Evolutionary conservation across 2,329 filamentous ascomycete genomes (phyloP).

Genomic region (Coniosporium tulheliwenetii): DNA sequence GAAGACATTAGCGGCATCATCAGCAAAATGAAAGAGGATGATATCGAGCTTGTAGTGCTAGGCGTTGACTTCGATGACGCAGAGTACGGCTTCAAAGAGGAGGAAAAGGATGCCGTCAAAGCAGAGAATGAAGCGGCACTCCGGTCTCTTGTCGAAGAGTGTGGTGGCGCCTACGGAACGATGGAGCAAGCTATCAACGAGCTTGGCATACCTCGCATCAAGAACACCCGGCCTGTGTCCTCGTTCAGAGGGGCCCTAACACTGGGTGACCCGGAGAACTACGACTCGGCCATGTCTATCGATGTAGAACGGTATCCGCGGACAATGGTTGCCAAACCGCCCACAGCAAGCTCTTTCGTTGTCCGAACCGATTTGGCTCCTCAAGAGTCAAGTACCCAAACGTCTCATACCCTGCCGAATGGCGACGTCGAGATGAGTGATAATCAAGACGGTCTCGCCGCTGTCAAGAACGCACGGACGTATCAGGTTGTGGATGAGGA

Average conservation of each 20-base stretch:
- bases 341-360: conserved; percentile 65
- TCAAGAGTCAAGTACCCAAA: conserved; percentile 36
- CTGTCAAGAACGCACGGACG: conserved; percentile 59
- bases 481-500: conserved; percentile 69
- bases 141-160: conserved; percentile 48
- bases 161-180: conserved; percentile 64
- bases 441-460: conserved; percentile 36
- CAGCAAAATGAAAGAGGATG: conserved; percentile 56
- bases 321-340: conserved; percentile 60
- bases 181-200: conserved; percentile 73
- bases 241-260: conserved; percentile 68
- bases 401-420: conserved; percentile 30
- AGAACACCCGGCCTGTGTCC: conserved; percentile 57
- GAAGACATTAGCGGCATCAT: conserved; percentile 57
- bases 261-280: conserved; percentile 60
- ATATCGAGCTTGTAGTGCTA: conserved; percentile 68
- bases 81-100: conserved; percentile 84
- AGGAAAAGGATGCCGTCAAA: conserved; percentile 62
- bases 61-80: conserved; percentile 84
- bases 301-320: conserved; percentile 83
- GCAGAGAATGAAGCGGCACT: conserved; percentile 58
- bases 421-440: conserved; percentile 21
- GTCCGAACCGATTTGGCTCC: conserved; percentile 27
- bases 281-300: conserved; percentile 62
- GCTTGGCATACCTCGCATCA: conserved; percentile 61